These are phyloP conservation scores for Pyrenochaeta sp. DNA, from an alignment of 2,329 filamentous ascomycete species.

Conservation along the genomic window DNA sequence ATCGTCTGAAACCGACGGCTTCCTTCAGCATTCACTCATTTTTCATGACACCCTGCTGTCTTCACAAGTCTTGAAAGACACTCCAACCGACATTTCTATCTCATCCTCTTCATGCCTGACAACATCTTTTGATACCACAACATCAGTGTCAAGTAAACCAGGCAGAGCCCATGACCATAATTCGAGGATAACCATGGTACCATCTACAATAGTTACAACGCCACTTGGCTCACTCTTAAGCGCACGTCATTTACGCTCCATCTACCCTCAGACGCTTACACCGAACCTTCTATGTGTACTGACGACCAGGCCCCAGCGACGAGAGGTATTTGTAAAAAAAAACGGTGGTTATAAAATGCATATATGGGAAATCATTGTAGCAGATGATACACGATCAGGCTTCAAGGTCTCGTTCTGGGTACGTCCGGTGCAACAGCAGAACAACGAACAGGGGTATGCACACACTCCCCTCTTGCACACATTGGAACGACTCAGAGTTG, in stretches of 20 bases:
- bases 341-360: slow-evolving; percentile 64
- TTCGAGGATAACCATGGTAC: slow-evolving; percentile 21
- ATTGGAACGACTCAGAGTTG: slow-evolving; percentile 64
- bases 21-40: slow-evolving; percentile 80
- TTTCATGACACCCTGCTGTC: slow-evolving; percentile 72
- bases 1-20: slow-evolving; percentile 49
- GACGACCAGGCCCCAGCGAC: slow-evolving; percentile 73
- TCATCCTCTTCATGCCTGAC: slow-evolving; percentile 47
- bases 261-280: slow-evolving; percentile 82
- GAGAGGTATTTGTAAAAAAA: slow-evolving; percentile 73
- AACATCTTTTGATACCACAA: slow-evolving; percentile 46
- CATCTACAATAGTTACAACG: slow-evolving; percentile 57
- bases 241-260: slow-evolving; percentile 69
- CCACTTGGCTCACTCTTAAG: slow-evolving; percentile 76
- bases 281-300: slow-evolving; percentile 83
- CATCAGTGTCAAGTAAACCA: slow-evolving; percentile 31
- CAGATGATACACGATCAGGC: slow-evolving; percentile 82
- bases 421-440: slow-evolving; percentile 41
- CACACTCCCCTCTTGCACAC: slow-evolving; percentile 51
- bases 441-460: slow-evolving; percentile 20
- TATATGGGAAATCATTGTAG: slow-evolving; percentile 61
- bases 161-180: slow-evolving; percentile 19
- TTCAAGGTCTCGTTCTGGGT: slow-evolving; percentile 91
- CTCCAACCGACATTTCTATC: slow-evolving; percentile 39
- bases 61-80: slow-evolving; percentile 58